Base-by-base conservation (phyloP, 306 rosid genomes). In the cucumber (Cucumis sativus) region DNA sequence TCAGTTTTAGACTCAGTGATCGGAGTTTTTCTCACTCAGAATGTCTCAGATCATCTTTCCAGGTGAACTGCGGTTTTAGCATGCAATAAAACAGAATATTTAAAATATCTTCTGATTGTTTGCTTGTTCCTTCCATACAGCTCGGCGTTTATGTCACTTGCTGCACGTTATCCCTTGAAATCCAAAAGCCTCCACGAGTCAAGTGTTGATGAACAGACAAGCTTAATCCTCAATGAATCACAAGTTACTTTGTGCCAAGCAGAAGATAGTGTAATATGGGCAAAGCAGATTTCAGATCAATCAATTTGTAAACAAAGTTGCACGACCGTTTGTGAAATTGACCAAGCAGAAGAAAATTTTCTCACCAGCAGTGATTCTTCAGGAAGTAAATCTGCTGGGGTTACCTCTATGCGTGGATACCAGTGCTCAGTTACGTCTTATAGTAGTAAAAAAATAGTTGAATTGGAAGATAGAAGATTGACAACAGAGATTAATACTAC, bases 81-180 rank as follows among this genome's bases (percentile, higher is more conserved):
- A 0, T 20, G 68, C 12, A 30, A 61, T 35, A 64, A 63, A 23
- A 16, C 30, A 45, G 12, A 41, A 23, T 30, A 18, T 21, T 62
- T 15, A 33, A 47, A 60, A n/a, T 45, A 45, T 78, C 51, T 14
- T 49, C 74, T 43, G 41, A 49, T 9, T 25, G n/a, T 75, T 63
- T 18, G 57, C 47, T 9, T 52, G 13, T 6, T 68, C 20, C 41
- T 30, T 74, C 21, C 72, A 33, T 72, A 56, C 82, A 93, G 98
- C 84, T 81, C 85, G 0, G 97, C 98, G 3, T 93, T 75, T 64
- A 85, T 93, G 87, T 78, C 88, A n/a, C 92, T 91, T 56, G 86
- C 86, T 6, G 84, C 97, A 0, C 80, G 10, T 57, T 93, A 83
- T 52, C 92, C 97, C 1, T 0, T 74, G 18, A 67, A 79, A 56